Percentiles rank a stretch among this genome's conserved stretches.
These are phyloP conservation scores for Penicillium sp. DNA, from an alignment of 2,329 filamentous ascomycete species.

Conservation along the genomic window DNA sequence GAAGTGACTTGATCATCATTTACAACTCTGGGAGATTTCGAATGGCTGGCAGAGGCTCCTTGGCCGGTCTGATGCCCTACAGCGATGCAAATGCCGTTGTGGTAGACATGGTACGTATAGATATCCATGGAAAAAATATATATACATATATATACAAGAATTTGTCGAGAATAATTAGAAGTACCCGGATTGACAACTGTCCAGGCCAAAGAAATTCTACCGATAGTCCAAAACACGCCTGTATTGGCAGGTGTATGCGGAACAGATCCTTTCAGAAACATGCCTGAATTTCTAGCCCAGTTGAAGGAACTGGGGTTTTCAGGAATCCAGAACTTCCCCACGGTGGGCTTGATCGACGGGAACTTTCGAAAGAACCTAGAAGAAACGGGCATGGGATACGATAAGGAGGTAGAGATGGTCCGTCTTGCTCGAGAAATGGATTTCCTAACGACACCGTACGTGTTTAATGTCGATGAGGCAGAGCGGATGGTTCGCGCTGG, in stretches of 20 bases:
- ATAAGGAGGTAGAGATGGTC: slow-evolving; percentile 64
- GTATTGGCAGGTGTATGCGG: slow-evolving; percentile 69
- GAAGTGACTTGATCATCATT: slow-evolving; percentile 66
- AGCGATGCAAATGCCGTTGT: slow-evolving; percentile 68
- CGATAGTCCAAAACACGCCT: slow-evolving; percentile 59
- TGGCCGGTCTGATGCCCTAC: slow-evolving; percentile 68
- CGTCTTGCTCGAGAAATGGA: slow-evolving; percentile 56
- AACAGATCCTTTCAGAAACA: slow-evolving; percentile 65
- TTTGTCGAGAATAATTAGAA: not conserved
- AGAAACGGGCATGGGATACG: slow-evolving; percentile 68
- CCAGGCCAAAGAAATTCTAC: slow-evolving; percentile 62
- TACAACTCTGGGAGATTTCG: slow-evolving; percentile 70
- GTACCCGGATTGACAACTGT: not conserved
- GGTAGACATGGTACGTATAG: slow-evolving; percentile 56
- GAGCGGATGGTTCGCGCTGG: slow-evolving; percentile 60
- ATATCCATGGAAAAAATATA: no score
- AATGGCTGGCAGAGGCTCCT: slow-evolving; percentile 67
- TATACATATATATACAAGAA: not conserved
- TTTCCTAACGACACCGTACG: slow-evolving; percentile 66
- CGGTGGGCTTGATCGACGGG: slow-evolving; percentile 67
- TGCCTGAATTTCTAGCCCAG: slow-evolving; percentile 57
- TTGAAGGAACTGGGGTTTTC: slow-evolving; percentile 62
- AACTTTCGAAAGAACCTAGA: slow-evolving; percentile 64
- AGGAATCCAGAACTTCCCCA: slow-evolving; percentile 71
- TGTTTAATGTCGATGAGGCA: slow-evolving; percentile 61